Base-by-base conservation (phyloP, 2,329 filamentous ascomycete genomes). In the Monosporascus sp. region DNA sequence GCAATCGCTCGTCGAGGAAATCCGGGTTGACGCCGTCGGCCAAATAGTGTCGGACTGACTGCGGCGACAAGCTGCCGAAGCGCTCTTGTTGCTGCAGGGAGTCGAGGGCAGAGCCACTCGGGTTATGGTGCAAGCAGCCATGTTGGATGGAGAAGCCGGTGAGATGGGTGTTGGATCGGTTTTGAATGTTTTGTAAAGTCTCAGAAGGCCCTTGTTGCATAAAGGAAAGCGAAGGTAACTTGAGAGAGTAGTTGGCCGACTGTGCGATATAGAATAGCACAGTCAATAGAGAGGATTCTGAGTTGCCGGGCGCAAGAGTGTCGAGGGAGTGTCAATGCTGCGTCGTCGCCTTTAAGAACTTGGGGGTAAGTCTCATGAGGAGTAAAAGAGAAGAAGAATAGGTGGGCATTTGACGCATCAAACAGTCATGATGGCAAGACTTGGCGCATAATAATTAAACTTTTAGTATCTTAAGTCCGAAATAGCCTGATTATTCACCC, bases 151-250 rank as follows among this genome's bases (percentile, higher is more conserved):
- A 55, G 60, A 59, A 52, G 48, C 68, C 57, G 40, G 69, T 54
- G 54, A 64, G 61, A 53, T 66, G 60, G 56, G 71, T 58, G 61
- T 63, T 66, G 69, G 61, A 70, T 61, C 51, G 59, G 19, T 51
- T 53, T 55, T 63, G 64, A 58, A 56, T 55, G 51, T 63, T 55
- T 48, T 58, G 56, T 55, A 59, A 60, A 61, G 69, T 63, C 57
- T 71, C 72, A 60, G 65, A 68, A 65, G 74, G 74, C 77, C 78
- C 79, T 79, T 74, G 76, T 76, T 85, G 83, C 83, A 86, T 86
- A 83, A 79, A 86, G 82, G 71, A 77, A 69, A 68, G 69, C 69
- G 66, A 60, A 63, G 60, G 62, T 65, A 63, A 68, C 50, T 49
- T 63, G 63, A 65, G 64, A 62, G 52, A 49, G 58, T 59, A 54